These are phyloP conservation scores for Cryphonectria nitschkei DNA, from an alignment of 2,329 filamentous ascomycete genomes.

Conservation along the genomic window DNA sequence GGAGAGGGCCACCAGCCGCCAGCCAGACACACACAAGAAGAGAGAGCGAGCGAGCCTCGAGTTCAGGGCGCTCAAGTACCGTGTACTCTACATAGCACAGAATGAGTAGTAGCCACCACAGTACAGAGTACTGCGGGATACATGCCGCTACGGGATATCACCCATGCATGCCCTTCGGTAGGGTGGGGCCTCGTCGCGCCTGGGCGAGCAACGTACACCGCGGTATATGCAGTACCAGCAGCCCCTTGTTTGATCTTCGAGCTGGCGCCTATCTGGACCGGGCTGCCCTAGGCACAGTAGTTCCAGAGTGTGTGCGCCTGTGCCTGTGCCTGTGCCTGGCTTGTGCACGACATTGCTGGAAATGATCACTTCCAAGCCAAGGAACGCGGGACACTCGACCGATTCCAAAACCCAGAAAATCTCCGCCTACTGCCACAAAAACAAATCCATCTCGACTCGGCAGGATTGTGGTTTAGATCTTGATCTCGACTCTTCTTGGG, in stretches of 20 bases:
- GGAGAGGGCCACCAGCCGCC: background rate
- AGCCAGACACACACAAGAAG: background rate
- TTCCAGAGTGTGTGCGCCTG: background rate
- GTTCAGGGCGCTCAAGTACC: background rate
- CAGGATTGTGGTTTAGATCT: conserved; percentile 6
- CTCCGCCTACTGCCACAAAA: background rate
- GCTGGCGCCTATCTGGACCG: conserved; percentile 11
- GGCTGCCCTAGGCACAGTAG: conserved; percentile 3
- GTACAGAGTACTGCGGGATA: background rate
- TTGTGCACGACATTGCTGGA: conserved; percentile 8
- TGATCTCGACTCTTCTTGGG: background rate
- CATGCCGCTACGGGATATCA: background rate
- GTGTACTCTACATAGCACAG: background rate
- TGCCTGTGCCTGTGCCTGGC: conserved; percentile 8
- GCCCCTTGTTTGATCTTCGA: conserved; percentile 7
- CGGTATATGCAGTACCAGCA: conserved; percentile 15
- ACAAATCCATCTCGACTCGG: conserved; percentile 2
- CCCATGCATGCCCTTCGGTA: background rate
- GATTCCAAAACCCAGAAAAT: conserved; percentile 26
- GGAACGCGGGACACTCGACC: conserved; percentile 29
- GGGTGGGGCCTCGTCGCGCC: background rate
- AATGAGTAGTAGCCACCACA: background rate
- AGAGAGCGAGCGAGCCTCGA: background rate
- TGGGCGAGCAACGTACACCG: background rate
- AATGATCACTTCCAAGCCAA: conserved; percentile 18